Evolutionary conservation across 2,329 filamentous ascomycete genomes (phyloP).

Genomic region (Exophiala sp.): DNA sequence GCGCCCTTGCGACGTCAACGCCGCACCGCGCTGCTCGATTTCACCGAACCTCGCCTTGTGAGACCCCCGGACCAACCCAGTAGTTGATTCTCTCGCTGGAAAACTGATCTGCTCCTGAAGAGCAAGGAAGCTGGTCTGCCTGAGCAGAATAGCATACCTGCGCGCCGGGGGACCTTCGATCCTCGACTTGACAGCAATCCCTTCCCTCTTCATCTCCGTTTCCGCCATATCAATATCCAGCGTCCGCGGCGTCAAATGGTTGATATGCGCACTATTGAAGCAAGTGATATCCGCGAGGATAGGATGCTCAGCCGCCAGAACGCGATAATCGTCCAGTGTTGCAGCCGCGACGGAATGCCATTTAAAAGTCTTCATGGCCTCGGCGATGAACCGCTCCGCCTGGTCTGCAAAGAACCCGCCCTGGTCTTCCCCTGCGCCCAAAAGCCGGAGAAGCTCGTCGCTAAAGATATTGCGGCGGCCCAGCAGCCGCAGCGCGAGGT

Average conservation of each 20-base stretch:
- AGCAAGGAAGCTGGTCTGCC: conserved; percentile 52
- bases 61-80: conserved; percentile 31
- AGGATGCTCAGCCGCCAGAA: conserved; percentile 42
- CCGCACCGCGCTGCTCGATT: conserved; percentile 49
- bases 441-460: conserved; percentile 34
- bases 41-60: conserved; percentile 51
- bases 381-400: conserved; percentile 37
- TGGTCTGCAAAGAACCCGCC: conserved; percentile 30
- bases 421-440: conserved; percentile 35
- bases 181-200: conserved; percentile 44
- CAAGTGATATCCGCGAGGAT: conserved; percentile 46
- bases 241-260: conserved; percentile 50
- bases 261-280: conserved; percentile 46
- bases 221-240: conserved; percentile 47
- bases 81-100: conserved; percentile 14
- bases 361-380: conserved; percentile 44
- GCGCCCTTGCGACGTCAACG: conserved; percentile 44
- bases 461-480: conserved; percentile 41
- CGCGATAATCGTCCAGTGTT: conserved; percentile 39
- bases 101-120: conserved; percentile 47
- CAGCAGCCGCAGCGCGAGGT: conserved; percentile 35
- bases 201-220: conserved; percentile 37
- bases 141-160: conserved; percentile 43
- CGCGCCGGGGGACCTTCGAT: conserved; percentile 49
- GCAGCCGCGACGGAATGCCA: conserved; percentile 44